A percentile compares a stretch with the other conserved stretches of the same genome.
These are phyloP conservation scores for Blastobotrys persicus DNA, from an alignment of 1,139 yeast genomes.

Conservation along the genomic window DNA sequence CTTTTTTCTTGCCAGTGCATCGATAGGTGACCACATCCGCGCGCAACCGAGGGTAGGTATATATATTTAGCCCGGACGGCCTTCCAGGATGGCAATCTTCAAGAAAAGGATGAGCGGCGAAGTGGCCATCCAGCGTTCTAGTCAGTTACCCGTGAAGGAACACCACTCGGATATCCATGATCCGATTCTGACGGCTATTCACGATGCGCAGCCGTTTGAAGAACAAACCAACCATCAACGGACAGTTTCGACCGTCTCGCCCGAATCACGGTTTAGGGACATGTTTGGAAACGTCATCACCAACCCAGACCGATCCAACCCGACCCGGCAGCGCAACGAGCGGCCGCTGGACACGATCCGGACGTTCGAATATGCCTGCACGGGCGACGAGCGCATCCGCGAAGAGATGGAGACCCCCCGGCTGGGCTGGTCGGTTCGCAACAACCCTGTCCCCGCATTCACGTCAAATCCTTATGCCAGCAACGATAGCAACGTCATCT, in stretches of 20 bases:
- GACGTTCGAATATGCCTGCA: constrained; percentile 86
- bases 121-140: constrained; percentile 21
- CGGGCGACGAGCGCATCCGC: constrained; percentile 75
- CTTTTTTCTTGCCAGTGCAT: background rate
- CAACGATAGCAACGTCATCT: constrained; percentile 29
- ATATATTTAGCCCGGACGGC: background rate
- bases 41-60: background rate
- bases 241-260: constrained; percentile 44
- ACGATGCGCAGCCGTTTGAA: constrained; percentile 94
- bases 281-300: constrained; percentile 76
- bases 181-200: constrained; percentile 86
- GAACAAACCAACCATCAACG: constrained; percentile 45
- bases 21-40: constrained; percentile 5
- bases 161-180: constrained; percentile 57
- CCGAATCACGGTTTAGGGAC: constrained; percentile 55
- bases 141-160: constrained; percentile 22
- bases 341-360: constrained; percentile 94
- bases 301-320: constrained; percentile 83
- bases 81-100: constrained; percentile 1
- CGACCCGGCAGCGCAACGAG: constrained; percentile 88
- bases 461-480: constrained; percentile 39
- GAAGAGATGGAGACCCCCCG: constrained; percentile 76
- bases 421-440: constrained; percentile 75
- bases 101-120: constrained; percentile 8
- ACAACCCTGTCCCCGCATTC: constrained; percentile 44